phyloP scores from a whole-genome alignment of 257 asterid species.

The Solanum sparsipilum region DNA sequence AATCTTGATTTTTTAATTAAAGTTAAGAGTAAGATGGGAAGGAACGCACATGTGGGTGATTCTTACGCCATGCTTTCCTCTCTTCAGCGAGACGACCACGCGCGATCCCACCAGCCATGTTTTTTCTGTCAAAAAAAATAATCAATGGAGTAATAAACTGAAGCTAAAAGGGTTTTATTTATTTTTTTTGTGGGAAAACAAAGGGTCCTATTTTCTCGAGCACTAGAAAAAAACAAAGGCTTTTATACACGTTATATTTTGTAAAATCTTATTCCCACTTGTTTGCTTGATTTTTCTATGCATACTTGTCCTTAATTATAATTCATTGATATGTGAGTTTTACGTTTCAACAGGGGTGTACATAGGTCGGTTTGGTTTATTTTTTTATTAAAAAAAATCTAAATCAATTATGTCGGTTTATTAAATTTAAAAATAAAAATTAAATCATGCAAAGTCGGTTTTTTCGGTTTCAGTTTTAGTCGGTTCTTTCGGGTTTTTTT shows the following conservation, averaged over 20 bases:
- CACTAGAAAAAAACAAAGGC: not conserved
- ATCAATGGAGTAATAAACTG: not conserved
- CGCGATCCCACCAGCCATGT: conserved; percentile 19
- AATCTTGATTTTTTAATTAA: not conserved
- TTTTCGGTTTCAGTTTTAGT: too few relatives aligned
- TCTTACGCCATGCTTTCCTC: conserved; percentile 27
- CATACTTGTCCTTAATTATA: not conserved
- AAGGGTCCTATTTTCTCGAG: not conserved
- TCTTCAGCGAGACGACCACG: conserved; percentile 25
- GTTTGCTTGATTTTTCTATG: not conserved
- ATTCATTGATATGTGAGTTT: not conserved
- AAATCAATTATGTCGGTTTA: too few relatives aligned
- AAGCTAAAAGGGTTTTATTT: not conserved
- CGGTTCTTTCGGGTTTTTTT: too few relatives aligned
- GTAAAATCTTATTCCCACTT: too few relatives aligned
- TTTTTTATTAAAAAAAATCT: too few relatives aligned
- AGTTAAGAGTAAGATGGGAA: not conserved
- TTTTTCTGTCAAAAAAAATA: not conserved
- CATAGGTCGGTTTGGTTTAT: too few relatives aligned
- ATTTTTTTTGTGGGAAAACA: not conserved
- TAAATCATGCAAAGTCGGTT: too few relatives aligned
- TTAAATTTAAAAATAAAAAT: too few relatives aligned
- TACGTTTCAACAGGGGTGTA: too few relatives aligned
- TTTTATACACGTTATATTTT: not conserved
- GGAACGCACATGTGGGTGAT: conserved; percentile 19